These are phyloP conservation scores for Kazachstania viticola DNA, from an alignment of 805 yeast species.

Conservation along the genomic window DNA sequence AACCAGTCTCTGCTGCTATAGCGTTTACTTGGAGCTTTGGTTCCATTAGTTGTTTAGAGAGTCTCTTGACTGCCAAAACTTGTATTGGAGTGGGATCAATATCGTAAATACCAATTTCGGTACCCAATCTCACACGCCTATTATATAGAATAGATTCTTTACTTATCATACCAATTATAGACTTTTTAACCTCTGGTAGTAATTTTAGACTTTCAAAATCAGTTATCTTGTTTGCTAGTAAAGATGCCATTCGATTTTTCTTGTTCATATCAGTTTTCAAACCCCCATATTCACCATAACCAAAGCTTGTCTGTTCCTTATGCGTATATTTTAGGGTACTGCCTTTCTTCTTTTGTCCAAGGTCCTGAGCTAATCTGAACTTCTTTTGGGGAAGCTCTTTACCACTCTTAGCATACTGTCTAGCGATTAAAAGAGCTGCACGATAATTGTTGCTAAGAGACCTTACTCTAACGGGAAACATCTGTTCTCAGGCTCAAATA, in stretches of 20 bases:
- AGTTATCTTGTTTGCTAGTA: conserved; percentile 39
- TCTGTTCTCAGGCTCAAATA: no score
- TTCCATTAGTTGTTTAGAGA: conserved; percentile 25
- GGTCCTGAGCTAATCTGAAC: no score
- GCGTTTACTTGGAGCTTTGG: conserved; percentile 49
- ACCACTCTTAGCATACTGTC: no score
- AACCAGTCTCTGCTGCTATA: conserved; percentile 93
- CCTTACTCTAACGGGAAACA: no score
- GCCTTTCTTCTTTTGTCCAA: no score
- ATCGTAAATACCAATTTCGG: neutral
- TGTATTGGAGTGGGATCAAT: conserved; percentile 71
- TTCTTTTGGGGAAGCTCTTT: no score
- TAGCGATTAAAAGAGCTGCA: no score
- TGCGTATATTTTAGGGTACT: neutral
- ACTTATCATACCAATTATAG: conserved; percentile 44
- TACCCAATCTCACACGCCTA: no score
- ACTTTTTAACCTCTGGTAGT: conserved; percentile 52
- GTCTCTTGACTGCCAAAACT: conserved; percentile 46
- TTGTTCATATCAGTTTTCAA: conserved; percentile 31
- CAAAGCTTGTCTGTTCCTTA: conserved; percentile 8
- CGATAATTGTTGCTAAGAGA: no score
- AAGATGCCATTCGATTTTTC: conserved; percentile 24
- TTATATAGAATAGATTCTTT: conserved; percentile 30
- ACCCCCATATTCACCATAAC: conserved; percentile 41
- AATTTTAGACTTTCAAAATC: conserved; percentile 59